Percentiles rank a stretch among this genome's conserved stretches.
These are phyloP conservation scores for Aspergillus vadensis DNA, from an alignment of 2,329 filamentous ascomycete species.

Conservation along the genomic window DNA sequence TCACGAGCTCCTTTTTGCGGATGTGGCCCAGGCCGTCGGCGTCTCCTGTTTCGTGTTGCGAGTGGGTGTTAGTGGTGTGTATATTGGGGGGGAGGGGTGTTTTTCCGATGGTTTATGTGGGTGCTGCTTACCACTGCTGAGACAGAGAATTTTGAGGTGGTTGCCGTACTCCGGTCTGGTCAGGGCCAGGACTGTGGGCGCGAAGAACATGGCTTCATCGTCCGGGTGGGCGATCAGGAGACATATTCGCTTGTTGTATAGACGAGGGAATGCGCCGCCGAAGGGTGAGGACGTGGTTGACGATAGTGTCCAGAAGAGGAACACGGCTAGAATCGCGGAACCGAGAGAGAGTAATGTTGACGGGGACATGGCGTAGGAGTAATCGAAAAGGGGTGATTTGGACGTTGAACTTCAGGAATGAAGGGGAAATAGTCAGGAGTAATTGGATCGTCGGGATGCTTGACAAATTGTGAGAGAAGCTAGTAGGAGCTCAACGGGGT, in stretches of 20 bases:
- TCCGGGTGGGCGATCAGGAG: constrained; percentile 96
- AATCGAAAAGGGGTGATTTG: too few relatives aligned
- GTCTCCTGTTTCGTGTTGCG: constrained; percentile 59
- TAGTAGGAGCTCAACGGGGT: not conserved
- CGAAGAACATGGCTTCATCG: constrained; percentile 99
- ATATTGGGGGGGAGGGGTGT: not conserved
- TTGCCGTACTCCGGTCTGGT: constrained; percentile 79
- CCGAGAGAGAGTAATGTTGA: constrained; percentile 31
- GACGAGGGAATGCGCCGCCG: constrained; percentile 54
- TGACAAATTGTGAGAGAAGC: not conserved
- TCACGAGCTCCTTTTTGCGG: constrained; percentile 78
- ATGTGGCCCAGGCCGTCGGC: constrained; percentile 84
- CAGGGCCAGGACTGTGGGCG: constrained; percentile 82
- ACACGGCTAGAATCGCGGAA: constrained; percentile 43
- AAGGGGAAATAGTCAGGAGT: not conserved
- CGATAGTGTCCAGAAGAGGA: constrained; percentile 47
- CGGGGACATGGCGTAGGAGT: constrained; percentile 18
- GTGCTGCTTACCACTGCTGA: constrained; percentile 70
- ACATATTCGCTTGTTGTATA: constrained; percentile 83
- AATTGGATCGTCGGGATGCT: not conserved
- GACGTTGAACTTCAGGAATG: too few relatives aligned
- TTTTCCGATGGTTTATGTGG: too few relatives aligned
- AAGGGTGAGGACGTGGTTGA: constrained; percentile 44
- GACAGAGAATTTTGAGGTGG: constrained; percentile 89
- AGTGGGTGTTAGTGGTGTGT: constrained; percentile 8